Evolutionary conservation across 2,329 filamentous ascomycete genomes (phyloP), one percentile per base, ranked within the genome.

Genomic region (Apiospora arundinis): DNA sequence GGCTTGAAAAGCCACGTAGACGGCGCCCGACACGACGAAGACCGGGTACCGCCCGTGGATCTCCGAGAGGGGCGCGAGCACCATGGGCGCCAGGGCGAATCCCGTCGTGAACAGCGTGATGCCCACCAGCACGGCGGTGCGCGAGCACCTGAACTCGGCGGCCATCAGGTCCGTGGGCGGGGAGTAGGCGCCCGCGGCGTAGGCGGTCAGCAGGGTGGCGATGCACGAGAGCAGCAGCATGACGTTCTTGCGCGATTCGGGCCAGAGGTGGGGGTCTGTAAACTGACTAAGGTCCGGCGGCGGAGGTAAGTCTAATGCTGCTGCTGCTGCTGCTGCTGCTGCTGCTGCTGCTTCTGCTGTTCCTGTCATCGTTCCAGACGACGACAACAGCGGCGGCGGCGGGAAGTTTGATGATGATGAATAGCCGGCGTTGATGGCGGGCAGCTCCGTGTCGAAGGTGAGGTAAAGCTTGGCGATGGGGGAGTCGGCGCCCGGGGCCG

Each of bases 31-130:
- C 1, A 86, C 85, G 32, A 95, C 86, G 77, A 97, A 96, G 45
- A 97, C 93, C 0, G 95, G 93, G 70, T 93, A 91, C 2, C 95
- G 90, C 4, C 95, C 95, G 81, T 96, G 94, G 79, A 97, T 92
- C 81, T 97, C 94, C 0, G 91, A 94, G 74, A 97, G 91, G 0
- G 94, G 95, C 0, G 94, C 95, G 0, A 97, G 86, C 0, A 93
- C 86, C 94, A 97, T 97, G 0, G 95, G 95, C 0, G 93, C 92
- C 45, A 95, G 81, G 0, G 87, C 93, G 75, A 97, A 97, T 4
- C 95, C 95, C 45, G 87, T 77, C 65, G 93, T 96, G 81, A 96
- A 98, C 0, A 90, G 89, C 0, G 95, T 97, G 73, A 97, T 93
- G 45, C 94, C 94, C 1, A 91, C 85, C 6, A 92, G 84, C n/a